Base-by-base conservation (phyloP, 2,329 filamentous ascomycete species). In the Westerdykella aurantiaca region DNA sequence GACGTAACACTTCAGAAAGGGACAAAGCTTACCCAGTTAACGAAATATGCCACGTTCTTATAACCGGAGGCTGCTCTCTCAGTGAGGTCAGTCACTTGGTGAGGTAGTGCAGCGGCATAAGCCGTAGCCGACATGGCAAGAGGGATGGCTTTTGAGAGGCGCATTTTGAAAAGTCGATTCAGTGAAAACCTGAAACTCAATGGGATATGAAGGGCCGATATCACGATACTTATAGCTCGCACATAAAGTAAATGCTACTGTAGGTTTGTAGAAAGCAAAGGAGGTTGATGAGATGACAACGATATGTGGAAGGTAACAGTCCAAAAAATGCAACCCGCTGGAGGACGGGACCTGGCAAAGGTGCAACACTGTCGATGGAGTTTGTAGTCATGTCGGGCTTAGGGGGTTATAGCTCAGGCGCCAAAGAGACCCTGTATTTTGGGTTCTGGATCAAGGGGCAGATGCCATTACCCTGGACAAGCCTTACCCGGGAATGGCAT, bases 11-110 rank as follows among this genome's bases (percentile, higher is more conserved):
- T 33, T 23, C 9, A 10, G n/a, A 35, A 22, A 37, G 23, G 31
- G 31, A 9, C 25, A 18, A 12, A 33, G 37, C 34, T 42, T 52
- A 67, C 64, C 79, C 83, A 87, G 67, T 87, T 86, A 47, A 85
- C 81, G 58, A 80, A 88, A 69, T 88, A 88, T 31, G 79, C 83
- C 17, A 89, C 82, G 2, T 82, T 74, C 49, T 81, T 78, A 68
- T 80, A 85, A 50, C 77, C 78, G n/a, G 57, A 49, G 44, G 51
- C 48, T 31, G 52, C 50, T 11, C 49, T 25, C n/a, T 49, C 44
- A 37, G 44, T 44, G 41, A 58, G 52, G 18, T 53, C 45, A 29
- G 37, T 44, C 18, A 34, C 39, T 22, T 43, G 42, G 38, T 49
- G 52, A 37, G 60, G 58, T 29, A 66, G 47, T 12, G 52, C 56